A percentile compares a stretch with the other conserved stretches of the same genome.
Evolutionary conservation across 192 early-diverging fungal genomes (phyloP).

Genomic region (Radiomyces spectabilis): DNA sequence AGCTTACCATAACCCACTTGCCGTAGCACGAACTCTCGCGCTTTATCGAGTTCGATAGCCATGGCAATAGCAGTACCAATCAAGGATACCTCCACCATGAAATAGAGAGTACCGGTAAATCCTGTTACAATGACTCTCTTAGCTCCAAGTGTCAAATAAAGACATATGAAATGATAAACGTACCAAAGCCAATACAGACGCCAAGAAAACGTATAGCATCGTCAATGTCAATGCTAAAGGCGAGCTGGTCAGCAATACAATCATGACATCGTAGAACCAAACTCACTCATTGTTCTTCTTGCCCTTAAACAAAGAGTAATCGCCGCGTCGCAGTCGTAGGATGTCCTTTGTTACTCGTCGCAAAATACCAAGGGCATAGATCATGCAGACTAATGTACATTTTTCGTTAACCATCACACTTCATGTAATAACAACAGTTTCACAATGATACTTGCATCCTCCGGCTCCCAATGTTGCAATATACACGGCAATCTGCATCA

Average conservation of each 20-base stretch:
- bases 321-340: conserved; percentile 12
- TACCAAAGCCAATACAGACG: conserved; percentile 28
- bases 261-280: not conserved
- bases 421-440: not conserved
- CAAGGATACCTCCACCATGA: conserved; percentile 23
- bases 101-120: conserved; percentile 26
- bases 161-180: no score
- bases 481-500: conserved; percentile 20
- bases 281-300: conserved; percentile 27
- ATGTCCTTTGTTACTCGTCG: conserved; percentile 28
- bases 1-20: conserved; percentile 12
- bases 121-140: not conserved
- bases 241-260: not conserved
- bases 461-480: conserved; percentile 17
- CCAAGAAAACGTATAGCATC: conserved; percentile 29
- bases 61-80: conserved; percentile 19
- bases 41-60: conserved; percentile 4
- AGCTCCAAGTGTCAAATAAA: not conserved
- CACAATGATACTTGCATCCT: not conserved
- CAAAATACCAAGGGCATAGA: conserved; percentile 22
- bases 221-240: conserved; percentile 21
- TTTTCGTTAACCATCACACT: not conserved
- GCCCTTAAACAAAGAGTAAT: conserved; percentile 27
- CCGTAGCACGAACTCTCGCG: conserved; percentile 11
- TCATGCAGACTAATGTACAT: conserved; percentile 11